Conservation (phyloP, 768 basidiomycete species). For the Hygrocybe punicea region DNA sequence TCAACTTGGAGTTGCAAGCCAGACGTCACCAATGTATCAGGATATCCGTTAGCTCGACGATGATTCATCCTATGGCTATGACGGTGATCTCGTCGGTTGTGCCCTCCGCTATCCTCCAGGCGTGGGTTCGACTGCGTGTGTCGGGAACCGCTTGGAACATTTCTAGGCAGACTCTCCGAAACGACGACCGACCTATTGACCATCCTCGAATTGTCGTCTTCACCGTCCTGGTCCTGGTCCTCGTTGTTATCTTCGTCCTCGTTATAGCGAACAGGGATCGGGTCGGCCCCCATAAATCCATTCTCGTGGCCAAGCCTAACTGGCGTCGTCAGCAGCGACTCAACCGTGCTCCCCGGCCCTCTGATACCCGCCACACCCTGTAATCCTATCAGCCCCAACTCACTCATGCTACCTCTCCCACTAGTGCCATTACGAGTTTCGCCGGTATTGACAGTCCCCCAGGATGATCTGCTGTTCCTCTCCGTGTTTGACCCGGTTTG, state of each 20-base stretch:
- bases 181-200: too few species aligned
- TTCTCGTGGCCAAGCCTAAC: conserved; percentile 1
- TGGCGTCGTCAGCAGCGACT: conserved; percentile 1
- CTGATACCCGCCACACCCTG: neutral
- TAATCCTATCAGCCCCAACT: conserved; percentile 30
- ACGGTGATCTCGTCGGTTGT: too few species aligned
- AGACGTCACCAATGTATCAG: too few species aligned
- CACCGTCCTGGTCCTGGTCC: neutral
- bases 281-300: conserved; percentile 1
- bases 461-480: conserved; percentile 19
- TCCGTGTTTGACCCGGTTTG: neutral
- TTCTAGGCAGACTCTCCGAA: too few species aligned
- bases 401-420: conserved; percentile 12
- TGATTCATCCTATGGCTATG: too few species aligned
- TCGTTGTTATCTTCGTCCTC: neutral
- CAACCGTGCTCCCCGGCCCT: neutral
- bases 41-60: too few species aligned
- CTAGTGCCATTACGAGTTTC: conserved; percentile 1
- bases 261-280: neutral
- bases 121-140: too few species aligned
- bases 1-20: too few species aligned
- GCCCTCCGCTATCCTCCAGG: too few species aligned
- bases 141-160: too few species aligned
- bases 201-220: neutral
- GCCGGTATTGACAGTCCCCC: conserved; percentile 33